phyloP scores from a whole-genome alignment of 202 grass and related monocot genomes.

The Digitaria exilis region DNA sequence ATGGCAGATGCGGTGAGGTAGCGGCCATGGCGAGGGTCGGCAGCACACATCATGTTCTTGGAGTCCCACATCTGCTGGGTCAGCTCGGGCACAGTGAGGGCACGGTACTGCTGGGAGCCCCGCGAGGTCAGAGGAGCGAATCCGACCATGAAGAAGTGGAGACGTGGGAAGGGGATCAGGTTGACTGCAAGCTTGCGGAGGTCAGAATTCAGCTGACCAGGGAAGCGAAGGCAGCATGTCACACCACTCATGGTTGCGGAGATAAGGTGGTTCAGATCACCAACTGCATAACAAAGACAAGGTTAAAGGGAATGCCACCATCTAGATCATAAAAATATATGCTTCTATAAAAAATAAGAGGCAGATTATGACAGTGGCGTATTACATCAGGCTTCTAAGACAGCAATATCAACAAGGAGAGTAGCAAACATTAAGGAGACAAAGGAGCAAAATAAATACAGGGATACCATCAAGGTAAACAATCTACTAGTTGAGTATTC shows the following conservation, averaged over 20 bases:
- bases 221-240: constrained; percentile 89
- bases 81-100: too few relatives aligned
- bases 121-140: constrained; percentile 74
- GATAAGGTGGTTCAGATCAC: constrained; percentile 91
- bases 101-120: constrained; percentile 81
- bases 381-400: not conserved
- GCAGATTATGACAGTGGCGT: not conserved
- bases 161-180: constrained; percentile 74
- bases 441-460: too few relatives aligned
- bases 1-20: too few relatives aligned
- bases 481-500: not conserved
- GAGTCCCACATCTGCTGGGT: too few relatives aligned
- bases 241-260: constrained; percentile 92
- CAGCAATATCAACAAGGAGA: not conserved
- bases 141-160: constrained; percentile 86
- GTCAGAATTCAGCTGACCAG: constrained; percentile 84
- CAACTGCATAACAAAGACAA: constrained; percentile 51
- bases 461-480: not conserved
- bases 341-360: not conserved
- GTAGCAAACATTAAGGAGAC: not conserved
- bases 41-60: too few relatives aligned
- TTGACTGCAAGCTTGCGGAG: constrained; percentile 87
- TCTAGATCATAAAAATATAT: not conserved
- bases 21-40: too few relatives aligned
- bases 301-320: not conserved